These are phyloP conservation scores for Monarda citriodora DNA, from an alignment of 305 asterid genomes.

Conservation along the genomic window DNA sequence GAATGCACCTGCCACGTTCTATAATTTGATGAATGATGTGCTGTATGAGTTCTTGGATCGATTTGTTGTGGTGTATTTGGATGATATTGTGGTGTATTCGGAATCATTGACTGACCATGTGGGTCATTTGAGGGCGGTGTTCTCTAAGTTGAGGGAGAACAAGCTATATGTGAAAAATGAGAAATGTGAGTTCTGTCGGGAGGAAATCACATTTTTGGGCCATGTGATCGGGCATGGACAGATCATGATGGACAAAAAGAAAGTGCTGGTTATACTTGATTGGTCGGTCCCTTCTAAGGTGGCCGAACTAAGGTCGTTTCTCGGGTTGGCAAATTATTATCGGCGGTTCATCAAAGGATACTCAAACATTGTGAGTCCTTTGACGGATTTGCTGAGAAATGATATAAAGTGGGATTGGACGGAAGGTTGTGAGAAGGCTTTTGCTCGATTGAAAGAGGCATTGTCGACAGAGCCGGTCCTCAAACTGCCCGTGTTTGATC, in stretches of 20 bases:
- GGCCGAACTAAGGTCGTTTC: neutral
- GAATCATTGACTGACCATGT: neutral
- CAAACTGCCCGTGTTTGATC: neutral
- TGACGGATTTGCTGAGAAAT: neutral
- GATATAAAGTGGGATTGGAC: neutral
- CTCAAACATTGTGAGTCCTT: neutral
- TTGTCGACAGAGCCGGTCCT: neutral
- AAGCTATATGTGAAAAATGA: slow-evolving; percentile 4
- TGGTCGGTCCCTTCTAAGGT: neutral
- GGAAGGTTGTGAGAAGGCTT: too few relatives aligned
- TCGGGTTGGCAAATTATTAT: neutral
- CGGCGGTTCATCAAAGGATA: neutral
- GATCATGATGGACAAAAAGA: neutral
- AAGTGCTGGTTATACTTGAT: neutral
- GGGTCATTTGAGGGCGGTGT: neutral
- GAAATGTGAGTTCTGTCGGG: slow-evolving; percentile 6
- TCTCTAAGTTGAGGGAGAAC: neutral
- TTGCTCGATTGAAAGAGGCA: neutral
- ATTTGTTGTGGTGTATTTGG: neutral
- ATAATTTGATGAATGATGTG: neutral
- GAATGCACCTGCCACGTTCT: neutral
- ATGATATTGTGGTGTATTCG: neutral
- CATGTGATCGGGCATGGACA: neutral
- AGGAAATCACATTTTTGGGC: neutral
- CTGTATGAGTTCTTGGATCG: neutral